A percentile compares a stretch with the other conserved stretches of the same genome.
These are phyloP conservation scores for Zygotorulaspora danielsina DNA, from an alignment of 805 yeast species.

Conservation along the genomic window DNA sequence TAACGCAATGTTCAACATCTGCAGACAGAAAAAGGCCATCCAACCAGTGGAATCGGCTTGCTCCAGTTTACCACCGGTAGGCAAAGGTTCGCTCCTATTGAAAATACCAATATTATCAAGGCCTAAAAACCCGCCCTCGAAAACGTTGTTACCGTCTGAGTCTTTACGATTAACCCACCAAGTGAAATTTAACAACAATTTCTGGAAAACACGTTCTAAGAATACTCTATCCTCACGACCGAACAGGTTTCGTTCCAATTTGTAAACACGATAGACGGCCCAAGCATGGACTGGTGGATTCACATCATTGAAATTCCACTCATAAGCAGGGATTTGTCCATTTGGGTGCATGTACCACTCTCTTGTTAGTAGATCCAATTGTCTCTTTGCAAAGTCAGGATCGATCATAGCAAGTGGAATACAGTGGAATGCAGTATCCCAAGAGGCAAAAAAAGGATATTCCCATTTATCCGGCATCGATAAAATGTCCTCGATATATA, in stretches of 20 bases:
- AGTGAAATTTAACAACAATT: conserved; percentile 79
- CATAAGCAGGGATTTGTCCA: conserved; percentile 96
- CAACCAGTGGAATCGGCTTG: conserved; percentile 97
- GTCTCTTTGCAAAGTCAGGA: conserved; percentile 86
- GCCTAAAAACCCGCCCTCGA: conserved; percentile 93
- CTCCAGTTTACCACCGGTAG: conserved; percentile 84
- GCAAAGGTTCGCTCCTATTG: conserved; percentile 88
- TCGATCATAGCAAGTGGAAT: conserved; percentile 91
- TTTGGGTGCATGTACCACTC: conserved; percentile 99
- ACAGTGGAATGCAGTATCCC: conserved; percentile 97
- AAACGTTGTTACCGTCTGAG: conserved; percentile 77
- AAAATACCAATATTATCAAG: conserved; percentile 89
- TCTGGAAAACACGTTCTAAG: conserved; percentile 89
- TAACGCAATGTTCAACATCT: conserved; percentile 87
- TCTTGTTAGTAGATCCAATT: conserved; percentile 76
- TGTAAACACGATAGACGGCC: conserved; percentile 84
- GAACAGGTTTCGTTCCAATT: conserved; percentile 79
- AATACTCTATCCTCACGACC: conserved; percentile 78
- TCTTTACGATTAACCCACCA: conserved; percentile 98
- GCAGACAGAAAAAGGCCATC: conserved; percentile 91
- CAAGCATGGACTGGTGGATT: conserved; percentile 97
- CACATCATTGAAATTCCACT: conserved; percentile 94
- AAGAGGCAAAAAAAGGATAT: conserved; percentile 92
- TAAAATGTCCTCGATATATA: conserved; percentile 80
- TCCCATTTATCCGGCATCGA: conserved; percentile 96